Base-by-base conservation (phyloP, 2,329 filamentous ascomycete species). In the Nothopassalora personata region DNA sequence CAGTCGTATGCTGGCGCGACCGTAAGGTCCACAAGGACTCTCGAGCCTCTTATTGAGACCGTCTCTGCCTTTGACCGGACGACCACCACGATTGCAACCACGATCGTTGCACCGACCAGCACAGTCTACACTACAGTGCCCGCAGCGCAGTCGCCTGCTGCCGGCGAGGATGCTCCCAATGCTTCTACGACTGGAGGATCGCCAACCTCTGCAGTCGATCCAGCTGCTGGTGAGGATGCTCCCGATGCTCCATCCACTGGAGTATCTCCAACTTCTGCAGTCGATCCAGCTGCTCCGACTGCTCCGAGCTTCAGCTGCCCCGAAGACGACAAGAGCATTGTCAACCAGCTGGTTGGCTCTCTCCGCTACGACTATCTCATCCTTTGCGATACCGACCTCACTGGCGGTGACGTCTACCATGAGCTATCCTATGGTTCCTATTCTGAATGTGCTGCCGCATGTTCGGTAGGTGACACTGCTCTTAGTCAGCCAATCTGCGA, bases 291-390 rank as follows among this genome's bases (percentile, higher is more conserved):
- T 34, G 49, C 13, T 51, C 68, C 71, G 6, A 71, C 68, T 6
- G 66, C 69, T 2, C 64, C 66, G 6, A 60, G 64, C 6, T 68
- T 72, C 54, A 66, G 62, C 31, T 74, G 72, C 48, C 72, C 72
- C 8, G 65, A 67, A 19, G 70, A 70, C 49, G 64, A 73, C 55
- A 67, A 67, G 58, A 62, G 64, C 7, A 67, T 64, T 9, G 65
- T 71, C 56, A 71, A 67, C 53, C 69, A 73, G 59, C 60, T 74
- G 54, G 60, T 73, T 23, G 68, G 66, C 50, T 61, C 56, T 15
- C 64, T 70, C 47, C 66, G 67, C 39, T 74, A 70, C 63, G 69
- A 70, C 58, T 74, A 71, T 60, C 58, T 66, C n/a, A 61, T 73
- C 19, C 60, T 66, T 31, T 74, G 72, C 54, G 68, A 69, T 46